These are phyloP conservation scores for Jaltomata sinuosa DNA, from an alignment of 257 asterid species.

Conservation along the genomic window DNA sequence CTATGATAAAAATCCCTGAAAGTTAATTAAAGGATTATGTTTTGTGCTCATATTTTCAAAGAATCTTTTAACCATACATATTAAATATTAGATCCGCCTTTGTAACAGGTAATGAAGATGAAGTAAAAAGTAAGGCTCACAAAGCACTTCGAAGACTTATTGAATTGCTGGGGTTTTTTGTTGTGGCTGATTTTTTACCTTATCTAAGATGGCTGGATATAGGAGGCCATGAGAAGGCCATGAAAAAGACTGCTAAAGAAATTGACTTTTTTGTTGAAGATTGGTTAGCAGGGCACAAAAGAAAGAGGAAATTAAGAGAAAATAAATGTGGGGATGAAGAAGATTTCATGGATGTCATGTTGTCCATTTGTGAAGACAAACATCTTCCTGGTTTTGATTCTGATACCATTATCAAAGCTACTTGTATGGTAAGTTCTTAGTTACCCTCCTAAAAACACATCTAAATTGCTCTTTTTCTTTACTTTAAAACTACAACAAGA, in stretches of 20 bases:
- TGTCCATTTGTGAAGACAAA: background rate
- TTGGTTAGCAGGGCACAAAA: slow-evolving; percentile 22
- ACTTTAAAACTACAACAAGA: too few relatives aligned
- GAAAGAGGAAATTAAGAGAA: too few relatives aligned
- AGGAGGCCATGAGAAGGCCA: too few relatives aligned
- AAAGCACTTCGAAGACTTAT: slow-evolving; percentile 8
- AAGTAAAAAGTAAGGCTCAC: slow-evolving; percentile 1
- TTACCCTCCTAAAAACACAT: too few relatives aligned
- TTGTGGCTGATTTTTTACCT: slow-evolving; percentile 15
- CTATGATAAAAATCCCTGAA: too few relatives aligned
- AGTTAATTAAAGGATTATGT: too few relatives aligned
- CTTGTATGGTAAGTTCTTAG: background rate
- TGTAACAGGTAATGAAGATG: background rate
- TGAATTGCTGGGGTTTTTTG: slow-evolving; percentile 1
- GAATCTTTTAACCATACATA: background rate
- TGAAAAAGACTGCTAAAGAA: too few relatives aligned
- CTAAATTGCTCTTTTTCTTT: too few relatives aligned
- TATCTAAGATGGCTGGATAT: slow-evolving; percentile 16
- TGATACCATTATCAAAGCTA: slow-evolving; percentile 17
- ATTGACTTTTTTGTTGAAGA: too few relatives aligned
- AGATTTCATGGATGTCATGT: slow-evolving; percentile 20
- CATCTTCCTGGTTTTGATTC: slow-evolving; percentile 6
- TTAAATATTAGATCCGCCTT: background rate
- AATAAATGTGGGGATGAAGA: background rate
- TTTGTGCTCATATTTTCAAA: too few relatives aligned